Evolutionary conservation across 768 basidiomycete genomes (phyloP), one percentile per base, ranked within the genome.

Genomic region (Pholiota microspora): DNA sequence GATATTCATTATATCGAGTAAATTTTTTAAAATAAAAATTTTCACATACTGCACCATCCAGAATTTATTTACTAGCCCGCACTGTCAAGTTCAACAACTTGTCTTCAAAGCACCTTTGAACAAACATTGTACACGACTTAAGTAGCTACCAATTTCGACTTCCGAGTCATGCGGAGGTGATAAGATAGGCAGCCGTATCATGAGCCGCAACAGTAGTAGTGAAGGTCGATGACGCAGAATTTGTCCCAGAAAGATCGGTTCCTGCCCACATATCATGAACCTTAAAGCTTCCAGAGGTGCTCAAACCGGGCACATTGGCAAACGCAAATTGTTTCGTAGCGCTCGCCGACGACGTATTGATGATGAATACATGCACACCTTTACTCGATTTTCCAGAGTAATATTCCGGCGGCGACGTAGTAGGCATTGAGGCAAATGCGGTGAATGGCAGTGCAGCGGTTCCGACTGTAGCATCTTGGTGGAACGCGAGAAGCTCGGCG

Each of bases 211-310:
- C 68, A 32, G 64, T 71, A 27, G 75, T 62, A 7, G 73, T 69
- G 57, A 77, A 80, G 9, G 59, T 71, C 2, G 70, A 63, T 1
- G 63, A 66, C 10, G 65, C 63, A 6, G 65, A 57, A 58, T 71
- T 76, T 2, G 67, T 74, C n/a, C 77, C 77, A 5, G 72, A 59
- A 16, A 81, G 51, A 62, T 80, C 74, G 7, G 57, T 59, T 2
- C 72, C 73, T 4, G 72, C 65, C 81, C 81, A 83, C 82, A 83
- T 84, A 55, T 84, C 80, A 54, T 79, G 79, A 16, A 83, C 59
- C 51, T 66, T 70, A 55, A 70, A 77, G 7, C 56, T 71, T 1
- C 72, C 70, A 21, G 69, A 64, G 6, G 68, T 64, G 10, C 67
- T 67, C 6, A 82, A 60, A 0, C 78, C 77, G 15, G 81, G 78